These are phyloP conservation scores for Cucumis cinereus DNA, from an alignment of 306 rosid genomes.

Conservation along the genomic window DNA sequence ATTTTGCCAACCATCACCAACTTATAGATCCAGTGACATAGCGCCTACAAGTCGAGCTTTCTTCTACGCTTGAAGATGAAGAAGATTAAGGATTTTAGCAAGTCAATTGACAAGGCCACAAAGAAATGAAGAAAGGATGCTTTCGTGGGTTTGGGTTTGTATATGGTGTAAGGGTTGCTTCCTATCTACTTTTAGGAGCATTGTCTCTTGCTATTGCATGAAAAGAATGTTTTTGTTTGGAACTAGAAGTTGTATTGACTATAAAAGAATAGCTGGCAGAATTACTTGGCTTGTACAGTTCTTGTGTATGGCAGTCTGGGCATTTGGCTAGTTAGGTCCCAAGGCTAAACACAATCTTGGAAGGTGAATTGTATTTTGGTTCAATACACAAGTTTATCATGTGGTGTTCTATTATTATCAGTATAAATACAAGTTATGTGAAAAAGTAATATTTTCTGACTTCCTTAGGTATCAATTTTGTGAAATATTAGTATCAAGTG, in stretches of 20 bases:
- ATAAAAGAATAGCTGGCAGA: not conserved
- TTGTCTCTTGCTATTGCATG: not conserved
- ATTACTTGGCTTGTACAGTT: not conserved
- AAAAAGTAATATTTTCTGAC: not conserved
- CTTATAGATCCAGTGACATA: not conserved
- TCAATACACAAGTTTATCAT: not conserved
- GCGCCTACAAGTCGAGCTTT: not conserved
- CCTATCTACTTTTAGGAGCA: not conserved
- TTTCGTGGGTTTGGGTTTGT: not conserved
- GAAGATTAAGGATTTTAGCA: not conserved
- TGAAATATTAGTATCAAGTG: no score
- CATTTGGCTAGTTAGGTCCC: not conserved
- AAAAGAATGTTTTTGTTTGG: not conserved
- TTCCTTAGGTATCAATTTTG: no score
- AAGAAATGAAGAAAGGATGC: not conserved
- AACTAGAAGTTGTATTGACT: not conserved
- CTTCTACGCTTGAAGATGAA: not conserved
- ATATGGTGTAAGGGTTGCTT: not conserved
- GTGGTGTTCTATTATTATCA: not conserved
- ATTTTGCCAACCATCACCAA: not conserved
- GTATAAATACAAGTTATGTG: not conserved
- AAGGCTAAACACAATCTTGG: not conserved
- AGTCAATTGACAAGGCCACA: not conserved
- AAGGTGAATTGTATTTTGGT: constrained; percentile 5
- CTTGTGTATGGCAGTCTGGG: not conserved